A percentile compares a stretch with the other conserved stretches of the same genome.
Conservation (phyloP, 208 protist genomes). For the Acanthamoeba lenticulata region DNA sequence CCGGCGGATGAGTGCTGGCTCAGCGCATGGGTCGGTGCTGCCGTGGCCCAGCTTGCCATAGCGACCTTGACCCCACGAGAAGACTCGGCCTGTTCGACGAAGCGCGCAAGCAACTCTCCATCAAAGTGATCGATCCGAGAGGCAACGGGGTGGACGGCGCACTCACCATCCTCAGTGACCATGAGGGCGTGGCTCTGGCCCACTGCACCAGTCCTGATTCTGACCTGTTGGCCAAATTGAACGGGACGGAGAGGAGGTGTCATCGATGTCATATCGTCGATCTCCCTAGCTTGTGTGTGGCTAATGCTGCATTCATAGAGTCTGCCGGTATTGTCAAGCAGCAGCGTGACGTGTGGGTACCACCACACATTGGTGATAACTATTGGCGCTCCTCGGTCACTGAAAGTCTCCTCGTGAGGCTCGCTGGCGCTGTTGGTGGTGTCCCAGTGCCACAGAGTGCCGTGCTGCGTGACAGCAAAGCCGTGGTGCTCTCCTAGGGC, state of each 20-base stretch:
- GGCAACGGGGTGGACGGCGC: neutral
- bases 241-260: no score
- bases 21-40: neutral
- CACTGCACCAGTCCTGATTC: neutral
- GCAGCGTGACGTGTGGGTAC: no score
- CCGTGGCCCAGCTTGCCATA: neutral
- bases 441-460: no score
- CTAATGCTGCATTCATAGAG: no score
- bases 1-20: neutral
- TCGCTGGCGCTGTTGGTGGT: no score
- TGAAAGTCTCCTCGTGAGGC: neutral
- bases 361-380: conserved; percentile 44
- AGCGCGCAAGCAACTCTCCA: neutral
- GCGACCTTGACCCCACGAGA: neutral
- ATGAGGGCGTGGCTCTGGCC: neutral
- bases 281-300: no score
- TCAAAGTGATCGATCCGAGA: no score
- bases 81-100: neutral
- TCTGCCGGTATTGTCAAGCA: no score
- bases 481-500: no score
- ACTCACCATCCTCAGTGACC: neutral
- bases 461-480: no score
- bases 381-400: neutral
- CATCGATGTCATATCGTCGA: no score
- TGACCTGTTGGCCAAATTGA: no score